A percentile compares a stretch with the other conserved stretches of the same genome.
These are phyloP conservation scores for Fraxinus cuspidata DNA, from an alignment of 257 asterid species.

Conservation along the genomic window DNA sequence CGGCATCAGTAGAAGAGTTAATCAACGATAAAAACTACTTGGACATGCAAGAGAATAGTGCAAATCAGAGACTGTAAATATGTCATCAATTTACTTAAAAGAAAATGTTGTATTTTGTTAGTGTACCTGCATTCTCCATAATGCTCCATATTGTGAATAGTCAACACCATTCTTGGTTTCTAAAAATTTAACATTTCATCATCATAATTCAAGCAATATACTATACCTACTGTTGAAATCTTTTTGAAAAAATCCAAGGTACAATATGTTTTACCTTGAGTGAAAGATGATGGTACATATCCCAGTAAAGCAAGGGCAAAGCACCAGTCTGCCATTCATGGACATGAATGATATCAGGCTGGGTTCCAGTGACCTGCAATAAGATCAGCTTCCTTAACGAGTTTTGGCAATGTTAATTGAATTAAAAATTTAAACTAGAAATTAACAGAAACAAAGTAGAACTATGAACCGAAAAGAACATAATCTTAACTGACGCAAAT, in stretches of 20 bases:
- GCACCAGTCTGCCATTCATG: conserved; percentile 92
- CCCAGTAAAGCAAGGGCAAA: conserved; percentile 88
- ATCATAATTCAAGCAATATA: conserved; percentile 20
- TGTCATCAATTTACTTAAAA: neutral
- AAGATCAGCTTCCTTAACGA: conserved; percentile 11
- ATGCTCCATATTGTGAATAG: conserved; percentile 94
- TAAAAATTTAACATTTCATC: conserved; percentile 32
- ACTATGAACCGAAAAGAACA: neutral
- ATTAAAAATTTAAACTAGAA: neutral
- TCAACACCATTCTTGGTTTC: conserved; percentile 83
- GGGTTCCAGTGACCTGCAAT: conserved; percentile 66
- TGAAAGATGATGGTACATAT: conserved; percentile 77
- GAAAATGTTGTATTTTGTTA: conserved; percentile 13
- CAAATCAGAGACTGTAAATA: conserved; percentile 4
- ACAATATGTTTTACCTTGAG: conserved; percentile 51
- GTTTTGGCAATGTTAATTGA: neutral
- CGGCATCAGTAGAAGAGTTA: conserved; percentile 12
- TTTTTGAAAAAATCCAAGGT: conserved; percentile 6
- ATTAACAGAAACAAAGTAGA: neutral
- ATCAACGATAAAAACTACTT: neutral
- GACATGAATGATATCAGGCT: conserved; percentile 81
- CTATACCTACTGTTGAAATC: neutral
- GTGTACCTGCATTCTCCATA: conserved; percentile 89
- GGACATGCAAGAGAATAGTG: conserved; percentile 6
- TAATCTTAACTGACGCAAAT: neutral